Percentiles rank a stretch among this genome's conserved stretches.
Conservation (phyloP, 306 rosid species). For the Vigna hirtella region DNA sequence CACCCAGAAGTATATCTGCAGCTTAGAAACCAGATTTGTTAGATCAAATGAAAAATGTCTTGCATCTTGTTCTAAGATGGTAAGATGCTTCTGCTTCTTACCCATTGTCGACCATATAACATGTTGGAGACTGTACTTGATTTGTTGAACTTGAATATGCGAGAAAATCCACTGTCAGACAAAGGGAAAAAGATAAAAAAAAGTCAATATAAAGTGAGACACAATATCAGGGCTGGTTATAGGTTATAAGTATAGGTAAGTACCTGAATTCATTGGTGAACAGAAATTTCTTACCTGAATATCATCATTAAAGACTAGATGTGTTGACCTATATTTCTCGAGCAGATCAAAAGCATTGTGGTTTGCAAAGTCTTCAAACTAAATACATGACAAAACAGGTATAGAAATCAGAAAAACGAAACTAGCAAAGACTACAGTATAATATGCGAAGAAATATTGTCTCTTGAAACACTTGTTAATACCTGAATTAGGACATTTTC, state of each 20-base stretch:
- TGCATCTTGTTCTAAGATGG: conserved; percentile 2
- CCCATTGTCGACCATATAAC: conserved; percentile 83
- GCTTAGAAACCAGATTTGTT: conserved; percentile 28
- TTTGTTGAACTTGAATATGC: conserved; percentile 86
- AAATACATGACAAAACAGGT: conserved; percentile 37
- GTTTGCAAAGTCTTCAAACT: conserved; percentile 99
- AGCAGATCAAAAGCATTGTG: conserved; percentile 99
- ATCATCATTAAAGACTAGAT: conserved; percentile 95
- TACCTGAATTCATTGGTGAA: neutral
- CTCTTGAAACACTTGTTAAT: conserved; percentile 28
- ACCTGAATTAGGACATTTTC: conserved; percentile 97
- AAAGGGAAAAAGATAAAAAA: conserved; percentile 24
- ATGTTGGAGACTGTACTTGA: conserved; percentile 63
- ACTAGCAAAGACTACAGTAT: conserved; percentile 1
- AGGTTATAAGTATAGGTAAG: neutral
- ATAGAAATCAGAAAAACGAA: conserved; percentile 34
- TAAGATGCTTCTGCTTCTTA: conserved; percentile 41
- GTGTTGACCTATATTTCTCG: conserved; percentile 83
- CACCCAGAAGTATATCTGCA: conserved; percentile 89
- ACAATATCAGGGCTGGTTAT: conserved; percentile 29
- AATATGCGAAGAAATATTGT: conserved; percentile 36
- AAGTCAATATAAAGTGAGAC: neutral
- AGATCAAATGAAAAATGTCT: conserved; percentile 21
- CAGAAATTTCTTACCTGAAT: conserved; percentile 70
- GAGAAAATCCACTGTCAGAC: conserved; percentile 78